Percentiles rank a stretch among this genome's conserved stretches.
Evolutionary conservation across 441 rosid species (phyloP).

Genomic region (Metrosideros polymorpha): DNA sequence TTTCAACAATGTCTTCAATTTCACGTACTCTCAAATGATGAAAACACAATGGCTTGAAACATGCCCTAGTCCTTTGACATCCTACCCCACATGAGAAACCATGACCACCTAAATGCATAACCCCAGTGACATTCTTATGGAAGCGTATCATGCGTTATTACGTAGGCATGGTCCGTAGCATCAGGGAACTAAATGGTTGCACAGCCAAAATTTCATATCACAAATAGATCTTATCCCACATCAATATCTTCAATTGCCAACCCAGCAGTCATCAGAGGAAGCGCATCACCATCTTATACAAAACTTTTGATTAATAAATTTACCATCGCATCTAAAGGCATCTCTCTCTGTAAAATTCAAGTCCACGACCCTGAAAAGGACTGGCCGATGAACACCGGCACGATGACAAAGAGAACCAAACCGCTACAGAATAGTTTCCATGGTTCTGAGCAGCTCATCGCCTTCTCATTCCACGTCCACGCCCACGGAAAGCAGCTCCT

Average conservation of each 20-base stretch:
- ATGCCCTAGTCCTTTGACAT: background rate
- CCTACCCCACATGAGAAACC: background rate
- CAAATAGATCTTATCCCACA: background rate
- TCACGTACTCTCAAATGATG: too few species aligned
- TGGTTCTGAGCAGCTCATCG: slow-evolving; percentile 35
- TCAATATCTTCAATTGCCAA: background rate
- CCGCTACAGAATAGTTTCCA: background rate
- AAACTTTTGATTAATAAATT: background rate
- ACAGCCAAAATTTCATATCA: background rate
- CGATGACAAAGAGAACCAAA: background rate
- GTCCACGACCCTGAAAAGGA: background rate
- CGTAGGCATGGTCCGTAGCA: too few species aligned
- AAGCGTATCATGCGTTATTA: background rate
- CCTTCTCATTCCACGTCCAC: slow-evolving; percentile 95
- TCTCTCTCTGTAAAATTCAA: background rate
- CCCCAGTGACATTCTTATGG: background rate
- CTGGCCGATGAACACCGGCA: background rate
- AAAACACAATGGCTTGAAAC: too few species aligned
- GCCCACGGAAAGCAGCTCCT: slow-evolving; percentile 60
- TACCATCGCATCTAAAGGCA: background rate
- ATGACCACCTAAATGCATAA: background rate
- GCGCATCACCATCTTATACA: background rate
- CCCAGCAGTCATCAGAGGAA: background rate
- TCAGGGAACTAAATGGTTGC: background rate
- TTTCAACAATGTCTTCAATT: too few species aligned